A percentile compares a stretch with the other conserved stretches of the same genome.
Evolutionary conservation across 2,329 filamentous ascomycete species (phyloP).

Genomic region (Colletotrichum sp.): DNA sequence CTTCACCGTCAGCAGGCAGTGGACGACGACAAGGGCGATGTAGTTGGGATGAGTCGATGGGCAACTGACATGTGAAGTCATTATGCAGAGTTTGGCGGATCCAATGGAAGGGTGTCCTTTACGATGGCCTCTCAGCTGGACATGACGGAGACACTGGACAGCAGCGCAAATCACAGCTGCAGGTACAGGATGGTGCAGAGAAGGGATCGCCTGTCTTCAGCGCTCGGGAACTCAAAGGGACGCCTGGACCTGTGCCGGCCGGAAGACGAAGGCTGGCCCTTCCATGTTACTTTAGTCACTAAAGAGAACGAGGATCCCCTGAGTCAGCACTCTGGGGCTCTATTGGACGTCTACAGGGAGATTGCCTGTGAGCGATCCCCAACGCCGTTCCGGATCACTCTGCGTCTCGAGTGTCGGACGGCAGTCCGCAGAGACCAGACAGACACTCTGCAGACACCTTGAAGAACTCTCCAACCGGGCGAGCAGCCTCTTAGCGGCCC

Average conservation of each 20-base stretch:
- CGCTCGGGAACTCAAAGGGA: background rate
- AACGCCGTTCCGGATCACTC: background rate
- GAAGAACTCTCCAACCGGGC: background rate
- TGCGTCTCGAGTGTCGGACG: background rate
- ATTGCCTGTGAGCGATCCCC: background rate
- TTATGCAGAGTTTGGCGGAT: background rate
- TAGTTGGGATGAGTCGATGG: background rate
- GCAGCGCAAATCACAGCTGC: constrained; percentile 7
- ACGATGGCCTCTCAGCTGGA: background rate
- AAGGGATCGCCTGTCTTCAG: background rate
- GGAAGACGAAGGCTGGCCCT: background rate
- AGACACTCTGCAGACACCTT: background rate
- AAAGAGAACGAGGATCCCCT: background rate
- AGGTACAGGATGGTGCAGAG: constrained; percentile 1
- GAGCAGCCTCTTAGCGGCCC: background rate
- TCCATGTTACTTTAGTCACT: background rate
- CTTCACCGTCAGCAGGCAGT: background rate
- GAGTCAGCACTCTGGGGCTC: background rate
- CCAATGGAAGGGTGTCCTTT: background rate
- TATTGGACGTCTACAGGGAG: background rate
- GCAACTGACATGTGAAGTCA: constrained; percentile 6
- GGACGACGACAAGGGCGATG: background rate
- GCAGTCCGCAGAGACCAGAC: background rate
- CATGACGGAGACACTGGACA: background rate
- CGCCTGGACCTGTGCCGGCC: background rate